Evolutionary conservation across 768 basidiomycete genomes (phyloP).

Genomic region (Rhizopogon vesiculosus): DNA sequence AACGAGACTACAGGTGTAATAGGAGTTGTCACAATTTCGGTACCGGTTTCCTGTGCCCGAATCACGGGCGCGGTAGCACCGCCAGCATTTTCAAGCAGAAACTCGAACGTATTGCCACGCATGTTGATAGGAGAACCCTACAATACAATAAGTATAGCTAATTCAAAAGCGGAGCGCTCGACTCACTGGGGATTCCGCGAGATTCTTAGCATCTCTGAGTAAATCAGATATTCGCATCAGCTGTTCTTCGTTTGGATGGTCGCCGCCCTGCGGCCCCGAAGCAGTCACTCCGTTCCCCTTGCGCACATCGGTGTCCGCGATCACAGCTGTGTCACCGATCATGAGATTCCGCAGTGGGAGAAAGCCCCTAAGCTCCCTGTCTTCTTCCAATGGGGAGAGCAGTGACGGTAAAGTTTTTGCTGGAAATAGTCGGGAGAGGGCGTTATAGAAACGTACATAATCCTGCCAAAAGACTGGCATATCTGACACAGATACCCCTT

Average conservation of each 20-base stretch:
- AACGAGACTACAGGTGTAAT: not conserved
- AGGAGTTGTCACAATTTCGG: not conserved
- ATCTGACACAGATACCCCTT: constrained; percentile 24
- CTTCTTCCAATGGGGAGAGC: constrained; percentile 75
- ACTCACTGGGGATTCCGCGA: constrained; percentile 57
- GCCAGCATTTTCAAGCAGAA: not conserved
- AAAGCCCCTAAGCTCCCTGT: constrained; percentile 85
- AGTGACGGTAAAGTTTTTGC: constrained; percentile 51
- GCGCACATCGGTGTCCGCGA: constrained; percentile 1
- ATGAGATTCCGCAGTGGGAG: constrained; percentile 69
- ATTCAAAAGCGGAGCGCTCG: not conserved
- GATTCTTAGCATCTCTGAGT: constrained; percentile 58
- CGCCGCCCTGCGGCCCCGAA: constrained; percentile 22
- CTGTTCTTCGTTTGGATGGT: constrained; percentile 93
- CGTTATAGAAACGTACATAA: constrained; percentile 62
- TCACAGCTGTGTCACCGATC: constrained; percentile 26
- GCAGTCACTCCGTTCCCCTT: constrained; percentile 18
- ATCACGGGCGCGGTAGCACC: not conserved
- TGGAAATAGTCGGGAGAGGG: constrained; percentile 68
- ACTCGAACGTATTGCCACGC: constrained; percentile 15
- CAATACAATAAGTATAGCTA: constrained; percentile 9
- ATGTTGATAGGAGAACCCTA: constrained; percentile 23
- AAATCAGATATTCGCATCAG: constrained; percentile 91
- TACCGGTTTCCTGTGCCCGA: not conserved
- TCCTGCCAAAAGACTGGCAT: constrained; percentile 63